Evolutionary conservation across 257 asterid species (phyloP).

Genomic region (Solanum rostratum): DNA sequence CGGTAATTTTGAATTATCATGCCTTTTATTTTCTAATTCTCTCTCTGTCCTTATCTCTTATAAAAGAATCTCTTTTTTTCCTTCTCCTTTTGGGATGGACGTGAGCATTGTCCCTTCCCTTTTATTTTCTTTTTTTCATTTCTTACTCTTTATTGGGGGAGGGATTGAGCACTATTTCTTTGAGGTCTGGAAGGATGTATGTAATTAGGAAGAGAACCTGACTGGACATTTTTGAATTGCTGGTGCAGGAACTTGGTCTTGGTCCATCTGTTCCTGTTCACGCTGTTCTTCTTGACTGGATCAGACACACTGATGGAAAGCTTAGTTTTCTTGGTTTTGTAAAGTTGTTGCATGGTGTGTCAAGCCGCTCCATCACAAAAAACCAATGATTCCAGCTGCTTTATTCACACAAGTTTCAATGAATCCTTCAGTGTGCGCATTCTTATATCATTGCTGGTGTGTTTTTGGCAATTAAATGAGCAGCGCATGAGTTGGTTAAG

Average conservation of each 20-base stretch:
- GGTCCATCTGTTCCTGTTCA: conserved; percentile 75
- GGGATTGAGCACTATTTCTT: background rate
- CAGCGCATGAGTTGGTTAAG: background rate
- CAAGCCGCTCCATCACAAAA: background rate
- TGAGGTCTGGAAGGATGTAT: background rate
- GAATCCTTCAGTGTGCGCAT: background rate
- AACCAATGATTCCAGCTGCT: conserved; percentile 32
- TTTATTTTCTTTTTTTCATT: background rate
- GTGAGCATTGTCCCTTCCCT: background rate
- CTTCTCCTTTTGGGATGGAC: background rate
- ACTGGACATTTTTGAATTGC: background rate
- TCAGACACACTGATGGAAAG: conserved; percentile 77
- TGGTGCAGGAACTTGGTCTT: conserved; percentile 70
- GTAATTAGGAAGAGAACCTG: background rate
- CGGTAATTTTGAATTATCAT: conserved; percentile 28
- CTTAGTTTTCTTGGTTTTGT: conserved; percentile 78
- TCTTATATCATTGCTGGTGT: background rate
- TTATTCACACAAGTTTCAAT: conserved; percentile 32
- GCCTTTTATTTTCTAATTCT: background rate
- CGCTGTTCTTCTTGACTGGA: conserved; percentile 83
- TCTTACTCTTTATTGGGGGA: background rate
- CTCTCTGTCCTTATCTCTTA: background rate
- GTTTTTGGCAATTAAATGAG: background rate
- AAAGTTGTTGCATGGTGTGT: conserved; percentile 61
- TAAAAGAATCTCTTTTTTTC: background rate